Conservation (phyloP, 2,329 filamentous ascomycete genomes). For the Neoscytalidium dimidiatum region DNA sequence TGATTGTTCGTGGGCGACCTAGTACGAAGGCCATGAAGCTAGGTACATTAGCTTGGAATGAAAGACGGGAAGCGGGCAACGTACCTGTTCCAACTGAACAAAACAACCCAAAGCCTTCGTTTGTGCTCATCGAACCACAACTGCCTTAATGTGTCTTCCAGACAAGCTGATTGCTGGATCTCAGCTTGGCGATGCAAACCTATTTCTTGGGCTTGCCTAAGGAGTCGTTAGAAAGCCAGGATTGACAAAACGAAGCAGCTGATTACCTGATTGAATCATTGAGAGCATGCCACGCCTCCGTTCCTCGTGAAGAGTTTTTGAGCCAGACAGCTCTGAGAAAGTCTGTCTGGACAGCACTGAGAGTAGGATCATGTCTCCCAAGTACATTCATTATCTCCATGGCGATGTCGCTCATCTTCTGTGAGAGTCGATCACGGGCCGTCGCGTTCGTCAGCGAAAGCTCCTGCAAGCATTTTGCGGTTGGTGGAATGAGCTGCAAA, state of each 20-base stretch:
- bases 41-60: background rate
- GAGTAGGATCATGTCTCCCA: background rate
- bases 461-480: background rate
- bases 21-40: slow-evolving; percentile 2
- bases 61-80: background rate
- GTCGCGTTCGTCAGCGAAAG: background rate
- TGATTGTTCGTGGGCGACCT: background rate
- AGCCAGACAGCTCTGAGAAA: slow-evolving; percentile 6
- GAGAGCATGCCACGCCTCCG: slow-evolving; percentile 1
- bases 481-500: background rate
- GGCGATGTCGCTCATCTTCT: background rate
- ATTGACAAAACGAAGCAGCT: rapidly evolving
- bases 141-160: background rate
- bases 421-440: background rate
- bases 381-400: slow-evolving; percentile 4
- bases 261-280: background rate
- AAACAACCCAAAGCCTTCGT: background rate
- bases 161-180: background rate
- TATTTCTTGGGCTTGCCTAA: background rate
- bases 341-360: slow-evolving; percentile 3
- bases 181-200: slow-evolving; percentile 6
- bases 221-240: background rate
- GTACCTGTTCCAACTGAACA: slow-evolving; percentile 10
- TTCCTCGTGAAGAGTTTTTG: slow-evolving; percentile 1
- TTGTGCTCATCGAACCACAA: slow-evolving; percentile 6